These are phyloP conservation scores for Phytopythium sindhum DNA, from an alignment of 352 stramenopile genomes.

Conservation along the genomic window DNA sequence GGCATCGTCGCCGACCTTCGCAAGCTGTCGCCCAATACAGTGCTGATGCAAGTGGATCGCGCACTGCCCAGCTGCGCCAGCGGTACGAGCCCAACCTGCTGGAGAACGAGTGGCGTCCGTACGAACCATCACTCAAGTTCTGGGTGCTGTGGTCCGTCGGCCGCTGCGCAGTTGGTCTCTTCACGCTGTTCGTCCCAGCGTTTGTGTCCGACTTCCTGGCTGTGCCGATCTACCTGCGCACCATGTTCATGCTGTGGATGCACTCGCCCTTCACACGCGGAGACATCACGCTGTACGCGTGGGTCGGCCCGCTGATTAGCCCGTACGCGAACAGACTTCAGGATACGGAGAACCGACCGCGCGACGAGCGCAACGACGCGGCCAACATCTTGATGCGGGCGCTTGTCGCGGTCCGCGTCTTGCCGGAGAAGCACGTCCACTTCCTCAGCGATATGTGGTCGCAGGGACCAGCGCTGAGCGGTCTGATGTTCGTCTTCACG, in stretches of 20 bases:
- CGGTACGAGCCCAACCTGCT: slow-evolving; percentile 29
- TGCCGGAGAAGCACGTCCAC: slow-evolving; percentile 64
- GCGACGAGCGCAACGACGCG: slow-evolving; percentile 30
- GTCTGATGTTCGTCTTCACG: slow-evolving; percentile 83
- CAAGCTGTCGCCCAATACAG: background rate
- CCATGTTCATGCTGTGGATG: slow-evolving; percentile 78
- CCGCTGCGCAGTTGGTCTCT: slow-evolving; percentile 38
- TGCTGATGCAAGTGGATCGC: background rate
- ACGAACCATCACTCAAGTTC: slow-evolving; percentile 81
- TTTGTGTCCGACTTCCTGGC: slow-evolving; percentile 56
- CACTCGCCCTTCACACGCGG: slow-evolving; percentile 73
- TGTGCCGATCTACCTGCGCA: slow-evolving; percentile 54
- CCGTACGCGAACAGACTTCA: slow-evolving; percentile 71
- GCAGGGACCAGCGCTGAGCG: slow-evolving; percentile 70
- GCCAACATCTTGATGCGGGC: slow-evolving; percentile 67
- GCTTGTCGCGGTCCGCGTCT: slow-evolving; percentile 57
- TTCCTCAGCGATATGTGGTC: slow-evolving; percentile 76
- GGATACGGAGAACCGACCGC: slow-evolving; percentile 22
- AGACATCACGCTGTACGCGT: slow-evolving; percentile 66
- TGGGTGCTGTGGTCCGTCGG: slow-evolving; percentile 79
- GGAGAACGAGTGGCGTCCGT: slow-evolving; percentile 59
- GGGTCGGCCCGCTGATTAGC: slow-evolving; percentile 62
- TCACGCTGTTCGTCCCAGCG: slow-evolving; percentile 60
- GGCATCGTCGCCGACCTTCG: slow-evolving; percentile 14
- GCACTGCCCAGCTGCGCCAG: slow-evolving; percentile 25